Evolutionary conservation across 139 green algal genomes (phyloP).

Genomic region (Coelastrella sp.): DNA sequence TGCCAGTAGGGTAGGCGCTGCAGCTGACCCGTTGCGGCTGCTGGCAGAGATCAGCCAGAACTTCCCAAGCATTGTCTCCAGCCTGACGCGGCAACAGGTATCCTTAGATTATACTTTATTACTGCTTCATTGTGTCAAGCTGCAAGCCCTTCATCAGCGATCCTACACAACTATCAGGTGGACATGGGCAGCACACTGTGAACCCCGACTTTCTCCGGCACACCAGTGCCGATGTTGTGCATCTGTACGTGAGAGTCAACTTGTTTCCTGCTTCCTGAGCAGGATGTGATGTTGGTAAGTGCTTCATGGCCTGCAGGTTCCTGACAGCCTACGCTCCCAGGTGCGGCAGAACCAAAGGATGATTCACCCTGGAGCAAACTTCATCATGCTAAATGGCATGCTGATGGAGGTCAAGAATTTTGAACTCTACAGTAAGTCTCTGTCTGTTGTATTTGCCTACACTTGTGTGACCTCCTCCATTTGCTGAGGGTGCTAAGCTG

Average conservation of each 20-base stretch:
- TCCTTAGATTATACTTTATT: too few species aligned
- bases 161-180: too few species aligned
- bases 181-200: too few species aligned
- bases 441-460: not conserved
- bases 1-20: slow-evolving; percentile 47
- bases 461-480: not conserved
- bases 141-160: too few species aligned
- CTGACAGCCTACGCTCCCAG: not conserved
- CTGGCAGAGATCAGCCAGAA: slow-evolving; percentile 87
- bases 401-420: slow-evolving; percentile 70
- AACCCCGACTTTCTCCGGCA: too few species aligned
- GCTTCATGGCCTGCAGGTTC: slow-evolving; percentile 5
- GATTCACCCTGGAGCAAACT: slow-evolving; percentile 63
- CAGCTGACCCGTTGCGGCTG: slow-evolving; percentile 79
- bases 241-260: not conserved
- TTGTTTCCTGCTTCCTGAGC: not conserved
- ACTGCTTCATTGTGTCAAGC: too few species aligned
- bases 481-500: not conserved
- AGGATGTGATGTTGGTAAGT: not conserved
- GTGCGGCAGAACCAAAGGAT: slow-evolving; percentile 56
- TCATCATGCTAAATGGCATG: slow-evolving; percentile 87
- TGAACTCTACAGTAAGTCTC: slow-evolving; percentile 67
- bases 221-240: too few species aligned
- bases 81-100: slow-evolving; percentile 67
- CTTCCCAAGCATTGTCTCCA: slow-evolving; percentile 85